These are phyloP conservation scores for Russula sp. DNA, from an alignment of 768 basidiomycete species.

Conservation along the genomic window DNA sequence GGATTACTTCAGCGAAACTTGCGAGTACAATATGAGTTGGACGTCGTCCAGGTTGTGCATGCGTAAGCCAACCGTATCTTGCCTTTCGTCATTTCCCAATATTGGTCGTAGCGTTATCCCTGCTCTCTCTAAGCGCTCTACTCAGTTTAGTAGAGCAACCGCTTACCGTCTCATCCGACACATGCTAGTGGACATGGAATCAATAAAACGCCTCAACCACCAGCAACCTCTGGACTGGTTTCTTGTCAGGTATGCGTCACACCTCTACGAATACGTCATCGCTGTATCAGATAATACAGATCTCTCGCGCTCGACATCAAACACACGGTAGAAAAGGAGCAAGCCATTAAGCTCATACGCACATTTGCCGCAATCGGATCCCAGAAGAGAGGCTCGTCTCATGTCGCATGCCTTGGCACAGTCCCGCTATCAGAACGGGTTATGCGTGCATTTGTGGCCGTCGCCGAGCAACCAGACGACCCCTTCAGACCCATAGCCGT, in stretches of 20 bases:
- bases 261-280: conserved; percentile 12
- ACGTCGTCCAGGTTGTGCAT: conserved; percentile 64
- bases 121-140: conserved; percentile 69
- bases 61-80: conserved; percentile 52
- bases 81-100: conserved; percentile 7
- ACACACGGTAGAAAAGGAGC: conserved; percentile 82
- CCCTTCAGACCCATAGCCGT: conserved; percentile 78
- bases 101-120: conserved; percentile 65
- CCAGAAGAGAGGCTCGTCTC: conserved; percentile 47
- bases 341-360: conserved; percentile 87
- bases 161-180: conserved; percentile 85
- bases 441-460: conserved; percentile 86
- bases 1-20: conserved; percentile 64
- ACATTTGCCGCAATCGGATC: conserved; percentile 75
- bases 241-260: conserved; percentile 69
- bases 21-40: conserved; percentile 73
- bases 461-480: conserved; percentile 92
- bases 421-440: conserved; percentile 71
- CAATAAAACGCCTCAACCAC: conserved; percentile 60
- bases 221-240: conserved; percentile 80
- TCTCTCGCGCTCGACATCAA: conserved; percentile 84
- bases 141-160: conserved; percentile 71
- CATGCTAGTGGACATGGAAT: conserved; percentile 66
- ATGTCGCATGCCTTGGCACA: conserved; percentile 41
- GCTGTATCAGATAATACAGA: conserved; percentile 41